Base-by-base conservation (phyloP, 139 green algal species). In the Chlamydomonas urium region DNA sequence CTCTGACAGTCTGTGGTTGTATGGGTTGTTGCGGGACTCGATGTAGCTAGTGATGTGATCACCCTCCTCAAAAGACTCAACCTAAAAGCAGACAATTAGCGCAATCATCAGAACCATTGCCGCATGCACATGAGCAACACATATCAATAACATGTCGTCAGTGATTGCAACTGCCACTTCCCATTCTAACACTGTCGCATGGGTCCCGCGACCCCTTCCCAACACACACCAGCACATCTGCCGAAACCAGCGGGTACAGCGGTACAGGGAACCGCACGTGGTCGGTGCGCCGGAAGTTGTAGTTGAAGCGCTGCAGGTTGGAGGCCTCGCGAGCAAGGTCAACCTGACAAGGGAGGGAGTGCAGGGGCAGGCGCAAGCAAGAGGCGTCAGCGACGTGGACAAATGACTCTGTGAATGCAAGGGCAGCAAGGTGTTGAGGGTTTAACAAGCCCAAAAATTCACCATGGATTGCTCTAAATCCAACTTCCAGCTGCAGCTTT, bases 51-150 rank as follows among this genome's bases (percentile, higher is more conserved):
- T 85, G 79, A 94, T 92, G 75, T 93, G 85, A n/a, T 85, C 72
- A 19, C 95, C 94, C 10, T 84, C 67, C 84, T 99, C 93, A 65
- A 93, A 99, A 23, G 89, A 96, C 78, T 99, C 95, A 45, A 99
- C 93, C 33, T 63, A 33, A 56, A 56, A 56, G 45, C 45, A 56
- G 45, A 56, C 45, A 56, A 56, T 56, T 21, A n/a, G n/a, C n/a
- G n/a, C n/a, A n/a, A n/a, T n/a, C n/a, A n/a, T n/a, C n/a, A n/a
- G n/a, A n/a, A n/a, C n/a, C n/a, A n/a, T n/a, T n/a, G n/a, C n/a
- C n/a, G n/a, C n/a, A n/a, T n/a, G n/a, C n/a, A n/a, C n/a, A n/a
- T n/a, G n/a, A n/a, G n/a, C n/a, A n/a, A n/a, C n/a, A n/a, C n/a
- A n/a, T n/a, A n/a, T n/a, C n/a, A n/a, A n/a, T n/a, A n/a, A n/a